These are phyloP conservation scores for Polytolypa hystricis DNA, from an alignment of 2,329 filamentous ascomycete species.

Conservation along the genomic window DNA sequence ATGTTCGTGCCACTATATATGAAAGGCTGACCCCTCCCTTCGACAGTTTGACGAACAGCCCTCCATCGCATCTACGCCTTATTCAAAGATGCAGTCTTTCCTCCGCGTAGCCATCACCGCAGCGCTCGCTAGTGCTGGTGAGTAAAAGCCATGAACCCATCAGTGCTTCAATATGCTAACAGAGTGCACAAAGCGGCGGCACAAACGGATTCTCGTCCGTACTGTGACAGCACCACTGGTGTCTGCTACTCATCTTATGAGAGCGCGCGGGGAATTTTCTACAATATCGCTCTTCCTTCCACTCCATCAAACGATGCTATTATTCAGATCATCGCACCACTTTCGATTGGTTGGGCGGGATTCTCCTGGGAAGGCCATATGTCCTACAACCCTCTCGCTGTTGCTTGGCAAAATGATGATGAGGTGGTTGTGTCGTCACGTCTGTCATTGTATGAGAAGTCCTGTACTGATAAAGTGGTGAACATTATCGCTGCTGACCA, in stretches of 20 bases:
- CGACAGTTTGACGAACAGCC: too few relatives aligned
- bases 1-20: too few relatives aligned
- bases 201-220: constrained; percentile 5
- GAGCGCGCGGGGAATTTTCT: constrained; percentile 21
- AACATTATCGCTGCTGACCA: not conserved
- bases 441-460: constrained; percentile 33
- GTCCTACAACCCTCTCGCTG: constrained; percentile 37
- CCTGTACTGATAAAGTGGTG: not conserved
- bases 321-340: constrained; percentile 35
- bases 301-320: constrained; percentile 30
- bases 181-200: not conserved
- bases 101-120: not conserved
- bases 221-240: constrained; percentile 29
- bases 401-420: constrained; percentile 36
- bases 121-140: not conserved
- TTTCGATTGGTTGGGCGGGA: constrained; percentile 38
- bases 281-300: constrained; percentile 26
- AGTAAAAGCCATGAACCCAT: not conserved
- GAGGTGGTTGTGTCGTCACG: constrained; percentile 33
- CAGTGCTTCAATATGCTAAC: not conserved
- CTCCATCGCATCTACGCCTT: not conserved
- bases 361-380: constrained; percentile 42
- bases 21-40: too few relatives aligned
- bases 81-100: not conserved
- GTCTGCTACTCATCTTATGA: constrained; percentile 36